phyloP scores from a whole-genome alignment of 129 eudicot genomes.

The Flaveria bidentis region DNA sequence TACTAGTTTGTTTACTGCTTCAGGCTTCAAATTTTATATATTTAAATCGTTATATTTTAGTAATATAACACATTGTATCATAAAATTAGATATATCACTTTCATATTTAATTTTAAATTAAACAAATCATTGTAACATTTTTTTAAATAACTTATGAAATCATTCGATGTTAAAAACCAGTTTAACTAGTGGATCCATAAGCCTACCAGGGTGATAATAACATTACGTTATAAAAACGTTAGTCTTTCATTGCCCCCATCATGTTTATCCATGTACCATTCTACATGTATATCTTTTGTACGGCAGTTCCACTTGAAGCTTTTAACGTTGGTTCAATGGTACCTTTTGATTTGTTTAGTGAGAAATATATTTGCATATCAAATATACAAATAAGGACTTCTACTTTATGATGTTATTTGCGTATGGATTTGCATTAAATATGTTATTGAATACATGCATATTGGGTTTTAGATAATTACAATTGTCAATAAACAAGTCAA shows the following conservation, averaged over 20 bases:
- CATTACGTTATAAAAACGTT: too few relatives aligned
- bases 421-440: conserved; percentile 8
- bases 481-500: not conserved
- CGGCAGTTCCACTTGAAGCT: not conserved
- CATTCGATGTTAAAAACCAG: too few relatives aligned
- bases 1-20: too few relatives aligned
- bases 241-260: not conserved
- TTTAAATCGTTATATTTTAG: too few relatives aligned
- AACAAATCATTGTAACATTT: too few relatives aligned
- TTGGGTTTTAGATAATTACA: not conserved
- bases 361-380: conserved; percentile 22
- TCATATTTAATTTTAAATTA: too few relatives aligned
- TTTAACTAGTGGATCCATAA: too few relatives aligned
- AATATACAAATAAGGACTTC: not conserved
- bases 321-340: not conserved
- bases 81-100: too few relatives aligned
- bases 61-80: too few relatives aligned
- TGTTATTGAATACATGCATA: not conserved
- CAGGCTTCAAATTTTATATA: too few relatives aligned
- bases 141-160: too few relatives aligned
- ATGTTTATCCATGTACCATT: conserved; percentile 15
- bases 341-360: conserved; percentile 10
- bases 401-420: conserved; percentile 11
- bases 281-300: not conserved
- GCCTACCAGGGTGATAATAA: too few relatives aligned